Percentiles rank a stretch among this genome's conserved stretches.
Conservation (phyloP, 805 yeast species). For the Saturnispora gosingensis region DNA sequence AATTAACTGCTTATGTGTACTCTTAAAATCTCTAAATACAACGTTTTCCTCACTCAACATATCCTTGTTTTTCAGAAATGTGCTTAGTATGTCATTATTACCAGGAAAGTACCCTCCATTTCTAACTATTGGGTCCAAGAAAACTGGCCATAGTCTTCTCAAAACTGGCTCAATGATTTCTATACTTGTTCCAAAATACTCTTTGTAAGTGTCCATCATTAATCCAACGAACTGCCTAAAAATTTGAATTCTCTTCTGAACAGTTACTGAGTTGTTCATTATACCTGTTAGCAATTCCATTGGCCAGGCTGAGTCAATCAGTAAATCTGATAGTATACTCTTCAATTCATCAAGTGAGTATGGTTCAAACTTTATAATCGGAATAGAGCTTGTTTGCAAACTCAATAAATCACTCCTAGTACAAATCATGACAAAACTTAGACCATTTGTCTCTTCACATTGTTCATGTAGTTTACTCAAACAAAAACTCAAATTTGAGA, state of each 20-base stretch:
- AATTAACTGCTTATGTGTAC: slow-evolving; percentile 10
- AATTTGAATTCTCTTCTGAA: slow-evolving; percentile 15
- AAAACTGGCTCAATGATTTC: slow-evolving; percentile 26
- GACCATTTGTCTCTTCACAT: slow-evolving; percentile 21
- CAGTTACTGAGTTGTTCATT: slow-evolving; percentile 5
- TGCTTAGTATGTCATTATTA: slow-evolving; percentile 22
- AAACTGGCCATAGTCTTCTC: slow-evolving; percentile 24
- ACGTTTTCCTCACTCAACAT: slow-evolving; percentile 20
- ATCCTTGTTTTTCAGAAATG: slow-evolving; percentile 20
- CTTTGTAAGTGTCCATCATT: slow-evolving; percentile 36
- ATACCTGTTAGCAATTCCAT: background rate
- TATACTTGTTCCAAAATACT: slow-evolving; percentile 38
- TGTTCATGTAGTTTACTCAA: slow-evolving; percentile 38
- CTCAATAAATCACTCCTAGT: slow-evolving; percentile 31
- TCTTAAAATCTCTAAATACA: slow-evolving; percentile 16
- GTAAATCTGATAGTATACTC: slow-evolving; percentile 25
- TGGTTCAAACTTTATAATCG: slow-evolving; percentile 32
- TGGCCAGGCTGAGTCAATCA: slow-evolving; percentile 14
- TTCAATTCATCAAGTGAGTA: slow-evolving; percentile 31
- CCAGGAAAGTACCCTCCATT: slow-evolving; percentile 15
- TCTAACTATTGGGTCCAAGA: slow-evolving; percentile 20
- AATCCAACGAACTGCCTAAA: slow-evolving; percentile 30
- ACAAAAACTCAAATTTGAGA: slow-evolving; percentile 32
- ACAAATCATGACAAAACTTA: slow-evolving; percentile 33
- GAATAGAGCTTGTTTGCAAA: slow-evolving; percentile 32